Evolutionary conservation across 1,284 basidiomycete species (phyloP).

Genomic region (Cutaneotrichosporon sp.): DNA sequence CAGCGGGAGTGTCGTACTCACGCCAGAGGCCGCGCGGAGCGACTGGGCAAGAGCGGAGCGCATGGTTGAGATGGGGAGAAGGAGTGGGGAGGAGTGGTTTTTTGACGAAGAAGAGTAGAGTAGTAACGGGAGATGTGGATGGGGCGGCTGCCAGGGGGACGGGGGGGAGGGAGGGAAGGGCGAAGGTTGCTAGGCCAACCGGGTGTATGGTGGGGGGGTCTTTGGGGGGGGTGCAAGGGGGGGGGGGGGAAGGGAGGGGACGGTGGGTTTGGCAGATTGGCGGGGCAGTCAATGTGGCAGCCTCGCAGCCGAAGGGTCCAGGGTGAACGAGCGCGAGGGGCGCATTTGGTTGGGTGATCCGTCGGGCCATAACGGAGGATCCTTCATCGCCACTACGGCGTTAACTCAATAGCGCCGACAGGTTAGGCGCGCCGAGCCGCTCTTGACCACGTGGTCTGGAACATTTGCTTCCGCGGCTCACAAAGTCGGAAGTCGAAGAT

Average conservation of each 20-base stretch:
- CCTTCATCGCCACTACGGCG: too few relatives aligned
- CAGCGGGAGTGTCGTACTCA: conserved; percentile 28
- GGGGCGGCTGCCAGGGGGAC: conserved; percentile 8
- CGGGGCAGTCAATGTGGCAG: not conserved
- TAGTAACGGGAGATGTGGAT: conserved; percentile 9
- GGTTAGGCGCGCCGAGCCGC: too few relatives aligned
- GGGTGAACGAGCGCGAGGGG: not conserved
- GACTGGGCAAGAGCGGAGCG: conserved; percentile 85
- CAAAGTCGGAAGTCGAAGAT: not conserved
- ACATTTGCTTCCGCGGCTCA: not conserved
- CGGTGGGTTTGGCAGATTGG: not conserved
- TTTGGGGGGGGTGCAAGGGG: not conserved
- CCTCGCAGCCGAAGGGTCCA: not conserved
- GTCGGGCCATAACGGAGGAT: not conserved
- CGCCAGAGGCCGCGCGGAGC: conserved; percentile 48
- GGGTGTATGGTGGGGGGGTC: not conserved
- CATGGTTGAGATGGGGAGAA: conserved; percentile 59
- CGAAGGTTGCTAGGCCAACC: not conserved
- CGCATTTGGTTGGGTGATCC: not conserved
- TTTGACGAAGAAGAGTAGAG: conserved; percentile 51
- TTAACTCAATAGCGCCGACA: not conserved
- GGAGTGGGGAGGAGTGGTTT: conserved; percentile 56
- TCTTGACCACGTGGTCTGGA: too few relatives aligned
- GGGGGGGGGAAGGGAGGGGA: not conserved
- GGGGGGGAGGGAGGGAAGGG: conserved; percentile 5